Percentiles rank a stretch among this genome's conserved stretches.
Conservation (phyloP, 2,329 filamentous ascomycete species). For the Teratosphaeria zuluensis region DNA sequence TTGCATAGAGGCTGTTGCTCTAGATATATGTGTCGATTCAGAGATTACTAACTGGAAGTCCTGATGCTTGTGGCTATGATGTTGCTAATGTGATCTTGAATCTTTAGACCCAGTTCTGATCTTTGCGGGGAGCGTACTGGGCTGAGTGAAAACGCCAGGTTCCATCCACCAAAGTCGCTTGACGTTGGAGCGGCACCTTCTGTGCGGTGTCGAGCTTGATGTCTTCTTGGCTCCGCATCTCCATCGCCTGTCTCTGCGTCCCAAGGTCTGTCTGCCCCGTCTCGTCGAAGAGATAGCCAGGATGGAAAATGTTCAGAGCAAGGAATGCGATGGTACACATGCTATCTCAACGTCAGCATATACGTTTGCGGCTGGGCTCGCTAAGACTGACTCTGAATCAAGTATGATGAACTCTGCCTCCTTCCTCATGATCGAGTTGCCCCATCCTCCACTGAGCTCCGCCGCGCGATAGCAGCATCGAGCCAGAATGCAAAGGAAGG, state of each 20-base stretch:
- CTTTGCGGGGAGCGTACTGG: background rate
- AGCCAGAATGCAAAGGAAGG: constrained; percentile 19
- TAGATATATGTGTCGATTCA: background rate
- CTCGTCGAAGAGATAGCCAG: constrained; percentile 20
- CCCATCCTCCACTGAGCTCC: constrained; percentile 20
- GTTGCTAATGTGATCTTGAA: background rate
- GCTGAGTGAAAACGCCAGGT: background rate
- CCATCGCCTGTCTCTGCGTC: background rate
- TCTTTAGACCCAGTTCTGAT: background rate
- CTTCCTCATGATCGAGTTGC: constrained; percentile 16
- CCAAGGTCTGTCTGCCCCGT: background rate
- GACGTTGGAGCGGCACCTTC: background rate
- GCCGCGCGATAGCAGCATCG: constrained; percentile 22
- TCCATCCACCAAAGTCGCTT: background rate
- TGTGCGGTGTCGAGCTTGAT: background rate
- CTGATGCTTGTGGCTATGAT: background rate
- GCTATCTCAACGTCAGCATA: background rate
- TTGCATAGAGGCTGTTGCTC: background rate
- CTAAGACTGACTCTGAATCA: constrained; percentile 17
- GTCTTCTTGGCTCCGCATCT: background rate
- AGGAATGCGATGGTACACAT: constrained; percentile 12
- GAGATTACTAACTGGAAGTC: too few relatives aligned
- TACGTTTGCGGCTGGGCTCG: background rate
- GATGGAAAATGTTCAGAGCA: constrained; percentile 23
- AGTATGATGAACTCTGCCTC: constrained; percentile 19